A percentile compares a stretch with the other conserved stretches of the same genome.
phyloP scores from a whole-genome alignment of 2,329 filamentous ascomycete species.

The Clonostachys byssicola region DNA sequence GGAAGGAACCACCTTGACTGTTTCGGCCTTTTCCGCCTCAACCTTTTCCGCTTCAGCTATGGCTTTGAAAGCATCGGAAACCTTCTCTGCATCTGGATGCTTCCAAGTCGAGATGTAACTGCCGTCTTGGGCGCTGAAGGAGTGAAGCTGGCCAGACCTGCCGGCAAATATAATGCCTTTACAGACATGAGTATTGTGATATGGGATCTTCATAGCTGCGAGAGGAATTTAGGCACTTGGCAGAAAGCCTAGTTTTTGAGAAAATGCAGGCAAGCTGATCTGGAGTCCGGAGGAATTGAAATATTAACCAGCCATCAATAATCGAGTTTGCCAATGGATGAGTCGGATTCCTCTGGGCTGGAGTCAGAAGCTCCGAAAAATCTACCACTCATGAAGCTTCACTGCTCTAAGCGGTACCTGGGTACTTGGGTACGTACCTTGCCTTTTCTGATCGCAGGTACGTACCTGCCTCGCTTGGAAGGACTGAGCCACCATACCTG shows the following conservation, averaged over 20 bases:
- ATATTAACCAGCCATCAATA: background rate
- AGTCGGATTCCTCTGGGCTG: background rate
- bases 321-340: background rate
- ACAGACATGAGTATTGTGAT: slow-evolving; percentile 56
- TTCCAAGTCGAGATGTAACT: slow-evolving; percentile 59
- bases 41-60: background rate
- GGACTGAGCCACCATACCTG: background rate
- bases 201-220: slow-evolving; percentile 48
- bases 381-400: background rate
- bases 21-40: slow-evolving; percentile 5
- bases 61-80: slow-evolving; percentile 17
- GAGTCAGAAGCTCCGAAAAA: background rate
- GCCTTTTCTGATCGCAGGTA: background rate
- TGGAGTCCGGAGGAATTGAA: background rate
- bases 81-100: slow-evolving; percentile 34
- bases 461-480: background rate
- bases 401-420: background rate
- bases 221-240: background rate
- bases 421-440: background rate
- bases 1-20: slow-evolving; percentile 4
- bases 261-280: no score
- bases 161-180: slow-evolving; percentile 66
- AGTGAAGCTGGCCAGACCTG: slow-evolving; percentile 67
- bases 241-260: no score
- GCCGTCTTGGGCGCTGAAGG: slow-evolving; percentile 57